Percentiles rank a stretch among this genome's conserved stretches.
These are phyloP conservation scores for Hymenoscyphus scutula DNA, from an alignment of 2,329 filamentous ascomycete species.

Conservation along the genomic window DNA sequence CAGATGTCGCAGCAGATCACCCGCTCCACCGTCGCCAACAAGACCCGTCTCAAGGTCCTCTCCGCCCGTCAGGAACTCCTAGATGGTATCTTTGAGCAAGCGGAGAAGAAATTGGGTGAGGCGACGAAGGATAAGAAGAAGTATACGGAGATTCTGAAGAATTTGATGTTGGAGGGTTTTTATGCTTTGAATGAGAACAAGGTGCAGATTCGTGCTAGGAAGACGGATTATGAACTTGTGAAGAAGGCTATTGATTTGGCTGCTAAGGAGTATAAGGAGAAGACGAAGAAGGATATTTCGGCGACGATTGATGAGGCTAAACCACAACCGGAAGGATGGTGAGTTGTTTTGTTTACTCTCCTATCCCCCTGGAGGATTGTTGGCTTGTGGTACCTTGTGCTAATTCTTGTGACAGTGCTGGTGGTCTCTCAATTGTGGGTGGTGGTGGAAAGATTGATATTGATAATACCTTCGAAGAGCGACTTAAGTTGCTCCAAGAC, in stretches of 20 bases:
- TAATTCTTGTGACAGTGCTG: constrained; percentile 57
- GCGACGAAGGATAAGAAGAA: constrained; percentile 67
- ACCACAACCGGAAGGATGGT: constrained; percentile 79
- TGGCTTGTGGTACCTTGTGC: constrained; percentile 11
- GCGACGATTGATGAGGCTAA: constrained; percentile 76
- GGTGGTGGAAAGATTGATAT: constrained; percentile 93
- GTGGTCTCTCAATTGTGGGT: constrained; percentile 78
- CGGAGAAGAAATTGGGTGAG: constrained; percentile 67
- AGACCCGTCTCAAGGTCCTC: constrained; percentile 87
- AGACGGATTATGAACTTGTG: constrained; percentile 73
- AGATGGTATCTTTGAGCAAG: constrained; percentile 82
- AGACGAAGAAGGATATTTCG: constrained; percentile 65
- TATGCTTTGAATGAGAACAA: constrained; percentile 84
- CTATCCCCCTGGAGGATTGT: background rate
- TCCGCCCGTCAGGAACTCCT: constrained; percentile 85
- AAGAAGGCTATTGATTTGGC: constrained; percentile 78
- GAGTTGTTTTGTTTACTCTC: constrained; percentile 43
- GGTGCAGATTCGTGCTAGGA: constrained; percentile 70
- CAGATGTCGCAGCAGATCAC: constrained; percentile 99
- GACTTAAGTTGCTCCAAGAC: constrained; percentile 79
- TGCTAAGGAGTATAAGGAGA: constrained; percentile 78
- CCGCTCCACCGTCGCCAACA: constrained; percentile 92
- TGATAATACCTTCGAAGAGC: constrained; percentile 96
- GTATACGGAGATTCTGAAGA: constrained; percentile 75
- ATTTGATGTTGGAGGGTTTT: constrained; percentile 82